Conservation (phyloP, 202 grass and related monocot genomes). For the Panicum virgatum region DNA sequence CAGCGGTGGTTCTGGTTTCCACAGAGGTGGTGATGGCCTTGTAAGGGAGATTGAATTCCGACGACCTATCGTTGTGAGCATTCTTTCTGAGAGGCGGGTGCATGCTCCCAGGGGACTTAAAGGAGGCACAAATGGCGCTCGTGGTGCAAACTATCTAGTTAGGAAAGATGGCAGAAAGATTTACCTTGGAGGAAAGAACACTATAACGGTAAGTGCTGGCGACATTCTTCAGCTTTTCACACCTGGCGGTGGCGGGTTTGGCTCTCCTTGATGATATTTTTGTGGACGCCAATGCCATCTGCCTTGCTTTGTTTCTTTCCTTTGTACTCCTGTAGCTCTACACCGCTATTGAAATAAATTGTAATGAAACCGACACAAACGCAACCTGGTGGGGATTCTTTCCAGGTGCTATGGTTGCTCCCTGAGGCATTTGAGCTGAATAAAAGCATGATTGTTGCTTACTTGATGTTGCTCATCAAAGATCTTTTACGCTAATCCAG, state of each 20-base stretch:
- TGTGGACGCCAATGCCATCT: background rate
- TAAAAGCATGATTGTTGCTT: slow-evolving; percentile 17
- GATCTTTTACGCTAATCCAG: background rate
- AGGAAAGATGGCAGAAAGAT: slow-evolving; percentile 73
- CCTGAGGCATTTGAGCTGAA: slow-evolving; percentile 13
- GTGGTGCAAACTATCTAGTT: slow-evolving; percentile 80
- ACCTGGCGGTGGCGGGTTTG: slow-evolving; percentile 90
- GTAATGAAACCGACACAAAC: slow-evolving; percentile 9
- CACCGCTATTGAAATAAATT: background rate
- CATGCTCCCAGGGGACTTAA: slow-evolving; percentile 80
- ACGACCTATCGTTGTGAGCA: slow-evolving; percentile 65
- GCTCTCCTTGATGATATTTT: slow-evolving; percentile 49
- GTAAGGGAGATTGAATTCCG: slow-evolving; percentile 89
- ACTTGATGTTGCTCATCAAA: background rate
- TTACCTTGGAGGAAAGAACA: slow-evolving; percentile 93
- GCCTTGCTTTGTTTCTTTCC: background rate
- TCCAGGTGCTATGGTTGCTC: background rate
- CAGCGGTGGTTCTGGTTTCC: slow-evolving; percentile 74
- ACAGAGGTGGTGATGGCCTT: slow-evolving; percentile 86
- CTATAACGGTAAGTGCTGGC: slow-evolving; percentile 62
- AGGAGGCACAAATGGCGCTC: slow-evolving; percentile 63
- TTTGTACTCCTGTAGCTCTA: background rate
- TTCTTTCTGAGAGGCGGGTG: slow-evolving; percentile 86
- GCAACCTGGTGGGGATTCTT: background rate
- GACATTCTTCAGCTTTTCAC: slow-evolving; percentile 92